Evolutionary conservation across 202 grass and related monocot species (phyloP).

Genomic region (Zoysia matrella): DNA sequence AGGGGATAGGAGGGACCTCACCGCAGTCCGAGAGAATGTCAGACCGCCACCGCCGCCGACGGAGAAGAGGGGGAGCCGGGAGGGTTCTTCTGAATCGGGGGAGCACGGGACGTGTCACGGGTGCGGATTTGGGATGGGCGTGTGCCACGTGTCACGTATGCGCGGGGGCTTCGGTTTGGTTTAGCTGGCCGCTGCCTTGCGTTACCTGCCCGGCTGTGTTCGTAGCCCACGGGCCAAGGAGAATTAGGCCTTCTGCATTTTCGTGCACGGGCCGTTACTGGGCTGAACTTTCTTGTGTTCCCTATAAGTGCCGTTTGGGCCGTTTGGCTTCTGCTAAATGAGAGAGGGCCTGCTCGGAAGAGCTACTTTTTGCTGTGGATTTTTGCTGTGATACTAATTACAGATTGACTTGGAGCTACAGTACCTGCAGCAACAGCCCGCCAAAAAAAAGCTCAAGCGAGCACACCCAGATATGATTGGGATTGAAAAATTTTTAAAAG

Average conservation of each 20-base stretch:
- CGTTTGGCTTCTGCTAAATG: too few relatives aligned
- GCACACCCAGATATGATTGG: too few relatives aligned
- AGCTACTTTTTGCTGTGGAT: too few relatives aligned
- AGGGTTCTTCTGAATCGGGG: slow-evolving; percentile 37
- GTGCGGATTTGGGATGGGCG: slow-evolving; percentile 17
- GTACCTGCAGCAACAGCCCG: too few relatives aligned
- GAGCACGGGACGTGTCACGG: slow-evolving; percentile 22
- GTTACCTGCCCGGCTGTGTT: neutral
- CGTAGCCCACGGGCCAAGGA: neutral
- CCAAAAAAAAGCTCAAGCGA: too few relatives aligned
- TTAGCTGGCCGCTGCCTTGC: neutral
- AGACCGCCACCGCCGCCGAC: slow-evolving; percentile 30
- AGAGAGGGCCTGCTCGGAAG: too few relatives aligned
- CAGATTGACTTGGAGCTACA: too few relatives aligned
- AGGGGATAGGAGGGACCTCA: neutral
- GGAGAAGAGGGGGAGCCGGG: neutral
- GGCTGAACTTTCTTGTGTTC: neutral
- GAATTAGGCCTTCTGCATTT: neutral
- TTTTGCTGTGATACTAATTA: too few relatives aligned
- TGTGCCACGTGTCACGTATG: neutral
- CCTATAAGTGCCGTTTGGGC: too few relatives aligned
- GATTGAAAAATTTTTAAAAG: too few relatives aligned
- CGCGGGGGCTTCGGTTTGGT: slow-evolving; percentile 19
- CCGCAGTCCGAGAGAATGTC: slow-evolving; percentile 20
- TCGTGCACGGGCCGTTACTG: neutral